A percentile compares a stretch with the other conserved stretches of the same genome.
phyloP scores from a whole-genome alignment of 805 yeast species.

The Wickerhamiella vanderwaltii region DNA sequence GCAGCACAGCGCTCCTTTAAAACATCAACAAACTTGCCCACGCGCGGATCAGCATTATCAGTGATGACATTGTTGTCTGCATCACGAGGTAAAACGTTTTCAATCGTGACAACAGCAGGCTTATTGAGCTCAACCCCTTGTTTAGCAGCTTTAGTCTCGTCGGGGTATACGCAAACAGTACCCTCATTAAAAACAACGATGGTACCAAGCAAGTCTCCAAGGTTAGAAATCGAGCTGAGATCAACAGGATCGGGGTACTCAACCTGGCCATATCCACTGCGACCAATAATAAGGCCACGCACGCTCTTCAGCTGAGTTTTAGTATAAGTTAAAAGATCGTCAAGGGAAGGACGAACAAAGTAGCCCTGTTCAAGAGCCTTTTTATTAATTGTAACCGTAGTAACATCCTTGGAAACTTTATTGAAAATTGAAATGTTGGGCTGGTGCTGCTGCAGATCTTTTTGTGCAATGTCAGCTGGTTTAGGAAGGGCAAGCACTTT shows the following conservation, averaged over 20 bases:
- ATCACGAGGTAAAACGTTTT: constrained; percentile 62
- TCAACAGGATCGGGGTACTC: constrained; percentile 69
- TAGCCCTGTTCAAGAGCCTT: constrained; percentile 40
- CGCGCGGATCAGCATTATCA: constrained; percentile 58
- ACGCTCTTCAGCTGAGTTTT: constrained; percentile 49
- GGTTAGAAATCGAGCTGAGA: constrained; percentile 46
- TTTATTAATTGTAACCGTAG: constrained; percentile 20
- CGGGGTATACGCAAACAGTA: constrained; percentile 58
- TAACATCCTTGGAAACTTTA: constrained; percentile 10
- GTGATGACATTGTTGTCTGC: constrained; percentile 46
- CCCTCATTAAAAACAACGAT: constrained; percentile 50
- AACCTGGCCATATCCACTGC: constrained; percentile 55
- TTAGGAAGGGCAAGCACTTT: constrained; percentile 1
- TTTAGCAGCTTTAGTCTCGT: constrained; percentile 41
- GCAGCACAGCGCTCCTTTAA: constrained; percentile 37
- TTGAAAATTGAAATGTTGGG: constrained; percentile 7
- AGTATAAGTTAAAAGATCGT: constrained; percentile 44
- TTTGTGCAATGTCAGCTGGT: not conserved
- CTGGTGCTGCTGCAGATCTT: constrained; percentile 1
- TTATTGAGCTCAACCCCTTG: constrained; percentile 68
- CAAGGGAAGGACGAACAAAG: constrained; percentile 64
- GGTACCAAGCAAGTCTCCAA: constrained; percentile 52
- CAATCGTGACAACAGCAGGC: constrained; percentile 58
- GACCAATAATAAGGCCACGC: constrained; percentile 55
- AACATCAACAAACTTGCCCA: constrained; percentile 35